Evolutionary conservation across 768 basidiomycete genomes (phyloP), one percentile per base, ranked within the genome.

Genomic region (Calocybe gangraenosa): DNA sequence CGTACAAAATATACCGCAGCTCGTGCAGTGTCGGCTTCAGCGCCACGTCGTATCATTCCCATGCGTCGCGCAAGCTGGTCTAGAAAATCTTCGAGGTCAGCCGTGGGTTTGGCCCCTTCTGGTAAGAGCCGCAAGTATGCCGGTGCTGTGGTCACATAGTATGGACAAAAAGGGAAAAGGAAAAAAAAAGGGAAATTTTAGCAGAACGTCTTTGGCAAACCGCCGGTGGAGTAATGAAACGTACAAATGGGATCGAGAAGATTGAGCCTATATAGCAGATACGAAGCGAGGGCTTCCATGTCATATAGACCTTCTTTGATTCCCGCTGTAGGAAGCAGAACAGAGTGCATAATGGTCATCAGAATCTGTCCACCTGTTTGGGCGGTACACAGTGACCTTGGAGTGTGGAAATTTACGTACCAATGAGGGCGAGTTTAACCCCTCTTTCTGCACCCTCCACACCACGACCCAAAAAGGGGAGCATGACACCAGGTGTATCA

Each of bases 401-500:
- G 46, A 21, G 47, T 13, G 37, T 45, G 48, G 42, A 14, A 39
- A 49, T 44, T 69, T 64, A 71, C 86, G 63, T 71, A 90, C 94
- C 89, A 35, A 96, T 97, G 47, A 97, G 68, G 38, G 92, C 94
- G 17, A 97, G 78, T 65, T 94, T 97, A 42, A 96, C 76, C 9
- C 90, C 95, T 58, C 90, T 76, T 65, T 99, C 96, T 40, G 91
- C 85, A 14, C 92, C 95, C 51, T 76, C 76, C 44, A 78, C 74
- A 3, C 96, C 96, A 47, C 73, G 79, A 1, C 96, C 96, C 22
- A 98, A 75, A 67, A 87, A 98, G 9, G 93, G 92, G 34, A 96
- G 73, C 94, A 98, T 98, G 37, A 98, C 89, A 2, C 96, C 96
- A 2, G 96, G 96, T 7, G 91, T 84, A 70, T 99, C 96, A 57